Base-by-base conservation (phyloP, 768 basidiomycete species). In the Rubroboletus pulcherrimus region DNA sequence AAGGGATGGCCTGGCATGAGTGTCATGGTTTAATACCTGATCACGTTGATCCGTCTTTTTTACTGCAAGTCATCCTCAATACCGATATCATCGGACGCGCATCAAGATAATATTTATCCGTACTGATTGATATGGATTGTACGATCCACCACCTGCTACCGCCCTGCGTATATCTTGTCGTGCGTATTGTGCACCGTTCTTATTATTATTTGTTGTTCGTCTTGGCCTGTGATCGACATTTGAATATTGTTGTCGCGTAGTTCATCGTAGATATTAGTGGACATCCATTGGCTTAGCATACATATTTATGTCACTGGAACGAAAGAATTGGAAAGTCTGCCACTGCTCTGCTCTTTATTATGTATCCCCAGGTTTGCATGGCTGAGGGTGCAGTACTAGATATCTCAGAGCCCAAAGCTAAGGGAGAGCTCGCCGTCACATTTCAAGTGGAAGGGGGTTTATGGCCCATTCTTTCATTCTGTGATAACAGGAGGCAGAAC, bases 1-100 rank as follows among this genome's bases (percentile, higher is more conserved):
- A 63, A 58, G 51, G 63, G 52, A 38, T 73, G 71, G 71, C 53
- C 66, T 37, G 58, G 62, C 17, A 66, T 63, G 58, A 57, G 62
- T 66, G 26, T 26, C 26, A 26, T 26, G 66, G 63, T 71, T 55
- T 71, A 49, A 66, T 56, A 38, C 45, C 52, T 38, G 17, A 30
- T 60, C 54, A 46, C 19, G 39, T 54, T 31, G 51, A 55, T 55
- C 39, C 41, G 11, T 35, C 55, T 56, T 33, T 19, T 34, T 31
- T 39, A 37, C 58, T 51, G 55, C 60, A 55, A 62, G 58, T 42
- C 59, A 53, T 29, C 55, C 54, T 38, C 46, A 29, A 57, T 55
- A 49, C 30, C 49, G 56, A 49, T 56, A 57, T 71, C 64, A 61
- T 69, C 56, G 50, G 62, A 60, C 38, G 45, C 46, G 45, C 63